Conservation (phyloP, 306 rosid species). For the Cicer yamashitae region DNA sequence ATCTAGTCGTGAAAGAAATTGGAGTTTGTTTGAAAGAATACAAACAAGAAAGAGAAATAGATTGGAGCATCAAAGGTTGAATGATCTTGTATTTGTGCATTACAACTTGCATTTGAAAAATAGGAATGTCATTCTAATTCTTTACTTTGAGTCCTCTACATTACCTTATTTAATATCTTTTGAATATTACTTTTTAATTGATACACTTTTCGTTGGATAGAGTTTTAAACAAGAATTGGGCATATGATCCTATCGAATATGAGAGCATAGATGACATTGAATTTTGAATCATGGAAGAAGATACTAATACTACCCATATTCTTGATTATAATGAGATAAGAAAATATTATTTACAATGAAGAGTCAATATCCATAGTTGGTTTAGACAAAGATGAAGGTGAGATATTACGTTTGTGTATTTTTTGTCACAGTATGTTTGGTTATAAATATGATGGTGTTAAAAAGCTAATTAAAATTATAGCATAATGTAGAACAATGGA, state of each 20-base stretch:
- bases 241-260: neutral
- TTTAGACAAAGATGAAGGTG: neutral
- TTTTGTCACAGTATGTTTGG: neutral
- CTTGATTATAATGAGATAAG: neutral
- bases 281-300: neutral
- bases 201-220: neutral
- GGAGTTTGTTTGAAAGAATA: neutral
- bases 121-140: neutral
- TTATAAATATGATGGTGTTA: too few relatives aligned
- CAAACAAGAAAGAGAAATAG: neutral
- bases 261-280: neutral
- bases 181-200: neutral
- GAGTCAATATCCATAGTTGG: neutral
- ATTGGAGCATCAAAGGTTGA: conserved; percentile 2
- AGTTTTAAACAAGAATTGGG: neutral
- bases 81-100: neutral
- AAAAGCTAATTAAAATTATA: too few relatives aligned
- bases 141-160: neutral
- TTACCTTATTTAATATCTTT: neutral
- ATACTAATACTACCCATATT: neutral
- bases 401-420: neutral
- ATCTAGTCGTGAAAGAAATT: neutral
- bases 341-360: neutral
- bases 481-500: too few relatives aligned
- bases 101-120: neutral